phyloP scores from a whole-genome alignment of 2,329 filamentous ascomycete species.

The Penicillium frequentans region DNA sequence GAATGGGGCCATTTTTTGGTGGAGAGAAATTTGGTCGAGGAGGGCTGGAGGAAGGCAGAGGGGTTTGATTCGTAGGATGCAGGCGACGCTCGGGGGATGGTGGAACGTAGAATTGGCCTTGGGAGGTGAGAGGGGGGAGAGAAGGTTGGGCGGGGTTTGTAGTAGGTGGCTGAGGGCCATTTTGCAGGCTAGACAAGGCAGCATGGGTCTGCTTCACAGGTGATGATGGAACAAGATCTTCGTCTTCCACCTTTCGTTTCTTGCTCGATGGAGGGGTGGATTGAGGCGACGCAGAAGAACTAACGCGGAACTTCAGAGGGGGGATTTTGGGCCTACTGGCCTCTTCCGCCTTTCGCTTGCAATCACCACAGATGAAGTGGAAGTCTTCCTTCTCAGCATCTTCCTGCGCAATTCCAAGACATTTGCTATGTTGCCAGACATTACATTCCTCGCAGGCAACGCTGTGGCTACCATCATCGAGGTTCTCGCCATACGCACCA shows the following conservation, averaged over 20 bases:
- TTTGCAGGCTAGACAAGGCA: slow-evolving; percentile 19
- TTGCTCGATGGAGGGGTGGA: slow-evolving; percentile 20
- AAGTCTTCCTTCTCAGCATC: slow-evolving; percentile 86
- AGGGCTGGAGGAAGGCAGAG: slow-evolving; percentile 25
- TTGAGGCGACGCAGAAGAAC: slow-evolving; percentile 50
- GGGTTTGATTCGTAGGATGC: slow-evolving; percentile 19
- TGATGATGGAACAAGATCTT: slow-evolving; percentile 18
- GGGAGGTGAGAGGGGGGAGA: slow-evolving; percentile 11
- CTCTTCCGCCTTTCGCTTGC: slow-evolving; percentile 67
- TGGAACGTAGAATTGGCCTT: slow-evolving; percentile 18
- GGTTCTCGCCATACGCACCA: slow-evolving; percentile 81
- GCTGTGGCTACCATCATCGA: slow-evolving; percentile 90
- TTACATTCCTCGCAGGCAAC: slow-evolving; percentile 92
- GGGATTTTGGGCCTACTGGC: slow-evolving; percentile 63
- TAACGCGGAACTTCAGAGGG: slow-evolving; percentile 59
- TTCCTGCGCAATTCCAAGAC: slow-evolving; percentile 73
- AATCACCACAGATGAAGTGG: slow-evolving; percentile 79
- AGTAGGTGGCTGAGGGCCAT: slow-evolving; percentile 19
- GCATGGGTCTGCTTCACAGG: slow-evolving; percentile 26
- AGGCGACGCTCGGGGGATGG: slow-evolving; percentile 33
- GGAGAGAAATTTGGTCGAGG: slow-evolving; percentile 36
- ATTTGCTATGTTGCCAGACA: slow-evolving; percentile 96
- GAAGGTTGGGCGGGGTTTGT: slow-evolving; percentile 6
- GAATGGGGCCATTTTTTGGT: slow-evolving; percentile 31
- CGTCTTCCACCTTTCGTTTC: slow-evolving; percentile 21